Evolutionary conservation across 768 basidiomycete genomes (phyloP), one percentile per base, ranked within the genome.

Genomic region (Boletus reticulatus): DNA sequence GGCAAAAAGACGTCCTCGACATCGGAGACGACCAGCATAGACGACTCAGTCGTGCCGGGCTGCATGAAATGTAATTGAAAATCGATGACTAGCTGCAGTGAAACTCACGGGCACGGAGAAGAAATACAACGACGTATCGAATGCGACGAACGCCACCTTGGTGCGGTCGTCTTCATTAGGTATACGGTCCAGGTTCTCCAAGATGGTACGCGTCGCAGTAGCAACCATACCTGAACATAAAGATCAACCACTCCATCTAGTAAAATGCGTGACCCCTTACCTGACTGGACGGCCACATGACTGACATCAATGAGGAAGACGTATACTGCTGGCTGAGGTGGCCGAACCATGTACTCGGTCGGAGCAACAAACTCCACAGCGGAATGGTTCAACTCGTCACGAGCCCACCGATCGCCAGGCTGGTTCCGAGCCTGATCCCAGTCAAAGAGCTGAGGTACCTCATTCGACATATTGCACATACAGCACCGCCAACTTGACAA

Each of bases 271-370:
- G n/a, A 51, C n/a, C 63, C 13, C 80, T 56, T 59, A 89, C 90
- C 91, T 43, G 92, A 92, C 74, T 94, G 89, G 43, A 99, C 82
- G 31, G 96, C 95, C 38, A 85, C 72, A 67, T 96, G 92, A 67
- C 92, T 93, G 61, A 98, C 94, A 67, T 99, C 97, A 73, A 99
- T 91, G 68, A 98, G 82, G 80, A 98, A 97, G 53, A 96, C 82
- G 72, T 96, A 98, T 50, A 97, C 93, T 17, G 95, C 93, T 6
- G 97, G 94, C 72, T 98, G 97, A 50, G 97, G 97, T 6, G 97
- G 89, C 60, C 97, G 89, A 67, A 95, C 96, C 97, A 98, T 98
- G 73, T 99, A 99, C 75, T 99, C 97, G 0, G 94, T 96, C 7
- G 97, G 95, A 1, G 97, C 97, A 50, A 99, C 91, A 67, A 86